Evolutionary conservation across 192 early-diverging fungal species (phyloP).

Genomic region (Coemansia aciculifera): DNA sequence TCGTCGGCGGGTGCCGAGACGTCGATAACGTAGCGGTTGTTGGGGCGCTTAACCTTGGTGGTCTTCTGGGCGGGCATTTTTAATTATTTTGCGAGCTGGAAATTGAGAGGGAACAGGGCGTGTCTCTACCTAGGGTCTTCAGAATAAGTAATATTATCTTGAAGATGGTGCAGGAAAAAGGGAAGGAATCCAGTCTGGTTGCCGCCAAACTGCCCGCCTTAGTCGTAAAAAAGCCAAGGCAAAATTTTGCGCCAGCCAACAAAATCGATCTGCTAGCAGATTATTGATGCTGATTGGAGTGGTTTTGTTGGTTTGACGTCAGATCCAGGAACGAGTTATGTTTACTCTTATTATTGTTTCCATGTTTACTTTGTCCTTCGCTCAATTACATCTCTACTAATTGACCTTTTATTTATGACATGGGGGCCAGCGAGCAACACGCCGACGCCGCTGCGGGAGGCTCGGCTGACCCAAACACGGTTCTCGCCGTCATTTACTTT

Average conservation of each 20-base stretch:
- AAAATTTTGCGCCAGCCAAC: slow-evolving; percentile 1
- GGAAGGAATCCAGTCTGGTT: slow-evolving; percentile 13
- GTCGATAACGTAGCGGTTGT: slow-evolving; percentile 89
- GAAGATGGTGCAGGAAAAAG: slow-evolving; percentile 52
- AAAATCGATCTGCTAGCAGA: slow-evolving; percentile 1
- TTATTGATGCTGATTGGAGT: neutral
- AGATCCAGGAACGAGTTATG: neutral
- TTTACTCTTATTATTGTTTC: neutral
- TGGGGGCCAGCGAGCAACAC: slow-evolving; percentile 8
- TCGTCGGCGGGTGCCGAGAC: slow-evolving; percentile 89
- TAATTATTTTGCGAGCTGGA: slow-evolving; percentile 5
- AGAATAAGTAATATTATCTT: slow-evolving; percentile 15
- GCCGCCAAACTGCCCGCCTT: neutral
- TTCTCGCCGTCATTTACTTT: slow-evolving; percentile 57
- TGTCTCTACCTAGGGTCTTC: slow-evolving; percentile 54
- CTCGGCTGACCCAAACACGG: slow-evolving; percentile 48
- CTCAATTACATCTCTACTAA: neutral
- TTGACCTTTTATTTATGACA: neutral
- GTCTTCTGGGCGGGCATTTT: slow-evolving; percentile 51
- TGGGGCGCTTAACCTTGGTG: slow-evolving; percentile 61
- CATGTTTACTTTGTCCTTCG: neutral
- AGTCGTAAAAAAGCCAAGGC: neutral
- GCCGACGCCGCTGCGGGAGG: neutral
- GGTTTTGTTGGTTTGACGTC: neutral
- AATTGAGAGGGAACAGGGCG: slow-evolving; percentile 25